Base-by-base conservation (phyloP, 345 rosid species). In the Pugionium cornutum region DNA sequence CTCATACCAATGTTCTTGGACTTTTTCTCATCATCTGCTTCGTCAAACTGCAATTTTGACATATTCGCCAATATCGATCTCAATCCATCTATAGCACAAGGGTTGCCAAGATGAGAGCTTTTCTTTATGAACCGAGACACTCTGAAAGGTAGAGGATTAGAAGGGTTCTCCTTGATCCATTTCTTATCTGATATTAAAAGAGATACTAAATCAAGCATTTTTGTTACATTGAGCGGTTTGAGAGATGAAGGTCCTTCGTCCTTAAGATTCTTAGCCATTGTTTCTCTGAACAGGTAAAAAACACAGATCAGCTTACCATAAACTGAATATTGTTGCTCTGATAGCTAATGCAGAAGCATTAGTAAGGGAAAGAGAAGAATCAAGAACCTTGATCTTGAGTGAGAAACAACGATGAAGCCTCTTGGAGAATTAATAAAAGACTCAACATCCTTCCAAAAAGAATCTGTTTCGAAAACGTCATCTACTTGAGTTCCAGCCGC, bases 311-410 rank as follows among this genome's bases (percentile, higher is more conserved):
- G 26, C 26, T 43, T 34, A 64, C 48, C 18, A 18, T 72, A 48
- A 51, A 35, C 10, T 62, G 34, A 46, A 62, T 42, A 4, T 39
- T 37, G 28, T 11, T 11, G 3, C 7, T n/a, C 18, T 59, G 11
- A 10, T 11, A 36, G 45, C 28, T 43, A 30, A 41, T 56, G 52
- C 49, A 73, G 53, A 52, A 40, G 6, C 64, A 62, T 18, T 62
- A 34, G 4, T 8, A 65, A 64, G 61, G 39, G 51, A 51, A 49
- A 56, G 42, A 63, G 40, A 53, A 41, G 66, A 55, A 44, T 42
- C 42, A 35, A 66, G 62, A 50, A 92, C 98, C 98, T 89, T 77
- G 86, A 88, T 63, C 34, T 80, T 26, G 96, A 83, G 73, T 69
- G 78, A 50, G 81, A 11, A 60, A 87, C 79, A 74, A 72, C 10